Percentiles rank a stretch among this genome's conserved stretches.
Conservation (phyloP, 2,329 filamentous ascomycete species). For the Curvularia sp. region DNA sequence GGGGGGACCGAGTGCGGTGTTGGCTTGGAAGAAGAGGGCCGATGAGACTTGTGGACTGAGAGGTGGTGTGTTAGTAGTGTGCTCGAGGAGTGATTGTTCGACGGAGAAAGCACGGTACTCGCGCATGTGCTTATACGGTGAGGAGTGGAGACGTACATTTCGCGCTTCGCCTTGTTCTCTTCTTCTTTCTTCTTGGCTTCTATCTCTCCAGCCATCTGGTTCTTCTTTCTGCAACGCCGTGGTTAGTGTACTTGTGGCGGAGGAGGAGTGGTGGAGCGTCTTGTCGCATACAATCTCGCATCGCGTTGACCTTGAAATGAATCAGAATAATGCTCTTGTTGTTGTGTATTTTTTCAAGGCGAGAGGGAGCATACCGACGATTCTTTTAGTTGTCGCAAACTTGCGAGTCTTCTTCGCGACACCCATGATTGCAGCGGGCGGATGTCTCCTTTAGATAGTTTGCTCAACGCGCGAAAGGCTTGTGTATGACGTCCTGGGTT, state of each 20-base stretch:
- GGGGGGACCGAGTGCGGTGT: conserved; percentile 83
- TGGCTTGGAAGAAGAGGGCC: conserved; percentile 59
- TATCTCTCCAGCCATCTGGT: conserved; percentile 70
- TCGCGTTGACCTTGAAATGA: conserved; percentile 66
- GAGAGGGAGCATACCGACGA: conserved; percentile 65
- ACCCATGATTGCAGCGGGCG: conserved; percentile 68
- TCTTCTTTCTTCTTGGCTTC: conserved; percentile 65
- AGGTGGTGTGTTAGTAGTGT: conserved; percentile 15
- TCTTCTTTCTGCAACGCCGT: conserved; percentile 66
- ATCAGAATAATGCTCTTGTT: conserved; percentile 14
- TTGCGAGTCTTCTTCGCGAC: conserved; percentile 90
- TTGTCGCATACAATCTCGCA: conserved; percentile 64
- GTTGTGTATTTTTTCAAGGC: neutral
- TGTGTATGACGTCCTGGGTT: neutral
- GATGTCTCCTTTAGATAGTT: neutral
- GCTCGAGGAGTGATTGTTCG: neutral
- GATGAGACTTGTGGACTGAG: conserved; percentile 77
- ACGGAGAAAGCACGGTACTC: neutral
- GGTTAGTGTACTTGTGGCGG: conserved; percentile 18
- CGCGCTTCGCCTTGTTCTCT: conserved; percentile 71
- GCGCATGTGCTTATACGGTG: neutral
- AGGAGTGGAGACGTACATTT: conserved; percentile 62
- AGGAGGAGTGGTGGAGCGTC: conserved; percentile 23
- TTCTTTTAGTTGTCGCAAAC: conserved; percentile 81
- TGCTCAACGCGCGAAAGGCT: too few species aligned